Conservation (phyloP, 345 rosid genomes). For the Cardamine resedifolia region DNA sequence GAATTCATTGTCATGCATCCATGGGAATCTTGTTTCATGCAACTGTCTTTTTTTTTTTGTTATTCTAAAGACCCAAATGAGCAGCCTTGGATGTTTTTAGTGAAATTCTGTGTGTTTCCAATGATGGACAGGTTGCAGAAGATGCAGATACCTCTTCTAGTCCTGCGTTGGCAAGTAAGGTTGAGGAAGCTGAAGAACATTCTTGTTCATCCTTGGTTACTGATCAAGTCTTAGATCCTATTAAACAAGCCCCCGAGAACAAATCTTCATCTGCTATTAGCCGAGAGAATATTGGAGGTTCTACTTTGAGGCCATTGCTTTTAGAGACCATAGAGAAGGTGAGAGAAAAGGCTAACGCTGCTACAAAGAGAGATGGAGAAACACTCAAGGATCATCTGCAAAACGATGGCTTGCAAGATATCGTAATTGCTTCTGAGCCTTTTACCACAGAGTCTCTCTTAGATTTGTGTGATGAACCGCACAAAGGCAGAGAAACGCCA, state of each 20-base stretch:
- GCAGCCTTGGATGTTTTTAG: conserved; percentile 10
- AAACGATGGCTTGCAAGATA: conserved; percentile 22
- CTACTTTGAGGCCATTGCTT: conserved; percentile 8
- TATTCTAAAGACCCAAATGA: background rate
- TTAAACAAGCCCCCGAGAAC: conserved; percentile 20
- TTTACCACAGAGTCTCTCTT: conserved; percentile 45
- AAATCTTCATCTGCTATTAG: conserved; percentile 30
- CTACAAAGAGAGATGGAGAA: conserved; percentile 35
- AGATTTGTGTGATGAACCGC: conserved; percentile 42
- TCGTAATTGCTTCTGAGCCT: conserved; percentile 33
- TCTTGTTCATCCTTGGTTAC: conserved; percentile 41
- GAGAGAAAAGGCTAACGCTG: conserved; percentile 10
- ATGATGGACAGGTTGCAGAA: conserved; percentile 43
- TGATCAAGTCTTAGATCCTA: conserved; percentile 36
- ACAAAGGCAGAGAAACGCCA: conserved; percentile 26
- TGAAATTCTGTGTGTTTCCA: background rate
- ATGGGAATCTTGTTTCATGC: background rate
- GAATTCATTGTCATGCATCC: background rate
- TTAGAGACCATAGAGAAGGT: conserved; percentile 24
- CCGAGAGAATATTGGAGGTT: conserved; percentile 20
- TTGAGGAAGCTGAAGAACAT: conserved; percentile 42
- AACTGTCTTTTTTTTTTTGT: background rate
- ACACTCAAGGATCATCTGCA: conserved; percentile 30
- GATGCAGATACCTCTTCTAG: conserved; percentile 33
- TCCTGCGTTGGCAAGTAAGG: conserved; percentile 20